These are phyloP conservation scores for Cladorrhinum sp. DNA, from an alignment of 2,329 filamentous ascomycete genomes.

Conservation along the genomic window DNA sequence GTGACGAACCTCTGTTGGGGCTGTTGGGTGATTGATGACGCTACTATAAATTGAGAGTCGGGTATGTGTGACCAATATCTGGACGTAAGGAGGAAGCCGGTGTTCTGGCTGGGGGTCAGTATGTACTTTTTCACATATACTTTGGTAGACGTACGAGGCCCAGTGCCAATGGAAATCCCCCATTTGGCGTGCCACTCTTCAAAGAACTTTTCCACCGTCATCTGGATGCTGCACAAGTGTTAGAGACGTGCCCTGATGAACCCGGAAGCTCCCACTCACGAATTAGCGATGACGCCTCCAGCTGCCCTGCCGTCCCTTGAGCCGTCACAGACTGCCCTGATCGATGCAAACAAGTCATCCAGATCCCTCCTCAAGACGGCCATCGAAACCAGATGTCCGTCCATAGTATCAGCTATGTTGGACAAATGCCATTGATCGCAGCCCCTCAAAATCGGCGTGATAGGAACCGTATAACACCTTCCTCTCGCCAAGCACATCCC, in stretches of 20 bases:
- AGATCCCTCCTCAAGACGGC: constrained; percentile 66
- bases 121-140: not conserved
- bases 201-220: constrained; percentile 63
- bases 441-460: constrained; percentile 62
- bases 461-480: constrained; percentile 64
- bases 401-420: constrained; percentile 60
- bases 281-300: constrained; percentile 52
- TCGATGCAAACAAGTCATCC: constrained; percentile 54
- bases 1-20: constrained; percentile 65
- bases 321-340: constrained; percentile 58
- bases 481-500: constrained; percentile 70
- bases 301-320: constrained; percentile 47
- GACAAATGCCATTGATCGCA: constrained; percentile 69
- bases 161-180: constrained; percentile 54
- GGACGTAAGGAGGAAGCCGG: constrained; percentile 67
- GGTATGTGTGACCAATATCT: constrained; percentile 71
- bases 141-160: constrained; percentile 40
- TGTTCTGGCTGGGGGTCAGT: constrained; percentile 39
- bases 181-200: constrained; percentile 63
- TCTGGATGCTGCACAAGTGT: constrained; percentile 44
- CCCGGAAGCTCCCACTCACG: constrained; percentile 39
- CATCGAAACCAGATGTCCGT: constrained; percentile 70
- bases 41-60: constrained; percentile 71
- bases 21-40: constrained; percentile 71
- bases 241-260: constrained; percentile 16